phyloP scores from a whole-genome alignment of 805 yeast genomes.

The Barnettozyma populi region DNA sequence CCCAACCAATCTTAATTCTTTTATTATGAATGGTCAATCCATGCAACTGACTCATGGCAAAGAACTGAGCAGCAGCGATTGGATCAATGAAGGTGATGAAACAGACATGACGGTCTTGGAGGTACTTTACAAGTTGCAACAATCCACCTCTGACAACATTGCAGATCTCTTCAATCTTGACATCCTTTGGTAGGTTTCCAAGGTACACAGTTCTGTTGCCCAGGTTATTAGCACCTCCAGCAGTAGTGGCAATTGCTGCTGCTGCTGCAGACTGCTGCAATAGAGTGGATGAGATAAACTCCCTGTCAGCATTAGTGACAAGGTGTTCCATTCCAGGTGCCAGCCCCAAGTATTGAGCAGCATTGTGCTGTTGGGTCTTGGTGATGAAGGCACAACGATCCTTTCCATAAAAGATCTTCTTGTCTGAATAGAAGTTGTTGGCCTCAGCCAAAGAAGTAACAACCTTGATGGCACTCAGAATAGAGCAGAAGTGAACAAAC shows the following conservation, averaged over 20 bases:
- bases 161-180: conserved; percentile 88
- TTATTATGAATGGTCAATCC: conserved; percentile 83
- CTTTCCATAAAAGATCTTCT: conserved; percentile 85
- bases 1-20: conserved; percentile 94
- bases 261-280: conserved; percentile 96
- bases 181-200: conserved; percentile 84
- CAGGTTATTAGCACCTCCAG: conserved; percentile 87
- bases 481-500: conserved; percentile 84
- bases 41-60: conserved; percentile 87
- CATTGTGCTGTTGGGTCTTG: conserved; percentile 93
- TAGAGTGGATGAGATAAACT: conserved; percentile 59
- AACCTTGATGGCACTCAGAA: conserved; percentile 79
- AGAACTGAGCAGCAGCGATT: conserved; percentile 95
- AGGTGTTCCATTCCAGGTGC: conserved; percentile 85
- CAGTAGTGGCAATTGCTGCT: conserved; percentile 92
- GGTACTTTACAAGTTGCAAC: conserved; percentile 73
- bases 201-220: conserved; percentile 92
- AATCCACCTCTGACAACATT: conserved; percentile 95
- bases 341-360: conserved; percentile 88
- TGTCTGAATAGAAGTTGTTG: conserved; percentile 62
- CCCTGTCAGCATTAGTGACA: conserved; percentile 61
- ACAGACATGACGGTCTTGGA: conserved; percentile 84
- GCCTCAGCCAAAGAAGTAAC: conserved; percentile 67
- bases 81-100: conserved; percentile 95
- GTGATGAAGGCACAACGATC: conserved; percentile 94